Conservation (phyloP, 441 rosid species). For the Bocquillonia castaneifolia region DNA sequence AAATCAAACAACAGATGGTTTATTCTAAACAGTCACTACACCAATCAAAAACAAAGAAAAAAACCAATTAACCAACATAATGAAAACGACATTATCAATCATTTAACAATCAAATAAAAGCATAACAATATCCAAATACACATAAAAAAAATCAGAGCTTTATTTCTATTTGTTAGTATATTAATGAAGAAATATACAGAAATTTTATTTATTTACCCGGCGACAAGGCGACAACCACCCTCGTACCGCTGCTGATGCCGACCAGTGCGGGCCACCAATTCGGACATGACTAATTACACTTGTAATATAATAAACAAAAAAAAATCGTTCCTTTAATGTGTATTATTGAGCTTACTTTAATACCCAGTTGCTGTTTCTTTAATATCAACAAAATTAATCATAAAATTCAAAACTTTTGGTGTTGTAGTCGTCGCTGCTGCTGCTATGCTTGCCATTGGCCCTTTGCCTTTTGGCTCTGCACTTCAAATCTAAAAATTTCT, state of each 20-base stretch:
- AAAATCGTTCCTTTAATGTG: background rate
- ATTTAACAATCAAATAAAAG: background rate
- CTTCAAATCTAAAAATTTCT: too few species aligned
- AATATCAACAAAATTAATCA: slow-evolving; percentile 5
- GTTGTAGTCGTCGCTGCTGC: too few species aligned
- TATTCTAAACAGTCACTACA: background rate
- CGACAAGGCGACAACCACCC: slow-evolving; percentile 87
- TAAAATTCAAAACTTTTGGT: background rate
- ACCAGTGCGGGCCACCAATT: slow-evolving; percentile 97
- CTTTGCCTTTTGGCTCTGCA: too few species aligned
- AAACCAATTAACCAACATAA: background rate
- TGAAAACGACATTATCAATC: slow-evolving; percentile 16
- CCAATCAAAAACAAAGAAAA: slow-evolving; percentile 3
- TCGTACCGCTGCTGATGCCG: slow-evolving; percentile 94
- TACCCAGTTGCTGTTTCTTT: slow-evolving; percentile 7
- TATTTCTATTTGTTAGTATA: too few species aligned
- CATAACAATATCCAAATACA: background rate
- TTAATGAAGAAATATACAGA: background rate
- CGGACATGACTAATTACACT: slow-evolving; percentile 71
- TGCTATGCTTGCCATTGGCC: too few species aligned
- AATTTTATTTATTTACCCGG: slow-evolving; percentile 49
- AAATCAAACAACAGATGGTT: background rate
- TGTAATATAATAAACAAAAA: too few species aligned
- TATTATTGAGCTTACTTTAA: background rate
- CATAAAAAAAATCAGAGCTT: background rate